Base-by-base conservation (phyloP, 345 rosid genomes). In the Eucalyptus caleyi region DNA sequence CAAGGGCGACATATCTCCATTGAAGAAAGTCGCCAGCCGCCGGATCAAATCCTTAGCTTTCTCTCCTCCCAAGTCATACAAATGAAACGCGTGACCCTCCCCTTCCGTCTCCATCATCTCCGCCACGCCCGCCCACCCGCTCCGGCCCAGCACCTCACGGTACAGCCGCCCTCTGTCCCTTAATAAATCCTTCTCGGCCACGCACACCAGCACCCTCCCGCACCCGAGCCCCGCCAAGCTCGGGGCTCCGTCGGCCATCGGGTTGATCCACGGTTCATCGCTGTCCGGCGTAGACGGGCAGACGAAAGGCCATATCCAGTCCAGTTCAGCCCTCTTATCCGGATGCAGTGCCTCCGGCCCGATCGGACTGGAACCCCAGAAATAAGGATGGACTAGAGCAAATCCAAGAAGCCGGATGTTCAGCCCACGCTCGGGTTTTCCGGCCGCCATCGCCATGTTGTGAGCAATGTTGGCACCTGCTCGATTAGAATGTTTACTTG, bases 201-300 rank as follows among this genome's bases (percentile, higher is more conserved):
- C 94, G 18, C 94, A 94, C 7, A 95, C 96, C 87, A 95, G 62
- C 62, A 93, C 92, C 91, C 91, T 91, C 24, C 87, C 89, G 24
- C 96, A 91, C 60, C 93, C 92, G 65, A 95, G 89, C 53, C 88
- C 92, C 27, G 42, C 87, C 91, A 95, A 65, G 86, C 93, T 82
- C 89, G 96, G 90, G 44, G 93, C 93, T 83, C 91, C 93, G 3
- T 90, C 92, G 16, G 87, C 92, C 3, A 88, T 83, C 24, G 96
- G 97, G 86, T 96, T 94, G n/a, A 96, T 47, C 89, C 91, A 89
- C 56, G 95, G 99, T 50, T 97, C 97, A 59, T 93, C 93, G 67
- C 91, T 92, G 18, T 92, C 92, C 18, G 94, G 95, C 67, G 88
- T 92, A 8, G 92, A 91, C 3, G 94, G 91, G n/a, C 94, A 92